A percentile compares a stretch with the other conserved stretches of the same genome.
These are phyloP conservation scores for Coniochaeta sp. DNA, from an alignment of 2,329 filamentous ascomycete genomes.

Conservation along the genomic window DNA sequence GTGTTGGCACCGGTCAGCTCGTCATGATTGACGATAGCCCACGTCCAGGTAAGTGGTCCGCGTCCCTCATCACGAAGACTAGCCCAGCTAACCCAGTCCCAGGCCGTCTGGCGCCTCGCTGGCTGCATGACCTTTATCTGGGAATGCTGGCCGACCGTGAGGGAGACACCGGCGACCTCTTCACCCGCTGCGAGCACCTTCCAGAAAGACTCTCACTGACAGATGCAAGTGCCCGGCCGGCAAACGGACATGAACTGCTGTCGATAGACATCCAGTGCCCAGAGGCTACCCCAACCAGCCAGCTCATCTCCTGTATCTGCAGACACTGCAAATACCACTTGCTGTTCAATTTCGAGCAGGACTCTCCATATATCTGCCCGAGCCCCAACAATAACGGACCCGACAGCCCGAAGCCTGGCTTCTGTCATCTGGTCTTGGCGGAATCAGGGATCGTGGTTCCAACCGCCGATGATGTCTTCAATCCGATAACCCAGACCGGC, in stretches of 20 bases:
- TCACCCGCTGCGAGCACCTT: background rate
- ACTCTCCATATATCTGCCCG: background rate
- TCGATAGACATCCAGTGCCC: background rate
- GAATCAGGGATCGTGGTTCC: background rate
- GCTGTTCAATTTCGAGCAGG: constrained; percentile 16
- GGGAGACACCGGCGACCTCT: background rate
- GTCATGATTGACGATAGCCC: background rate
- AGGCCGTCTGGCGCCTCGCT: constrained; percentile 4
- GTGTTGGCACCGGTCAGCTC: background rate
- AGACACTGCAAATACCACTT: constrained; percentile 25
- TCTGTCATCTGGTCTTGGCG: constrained; percentile 18
- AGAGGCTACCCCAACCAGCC: background rate
- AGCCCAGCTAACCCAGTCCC: background rate
- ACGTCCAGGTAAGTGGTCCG: background rate
- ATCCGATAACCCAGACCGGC: constrained; percentile 29
- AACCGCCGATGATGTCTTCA: constrained; percentile 23
- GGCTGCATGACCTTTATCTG: constrained; percentile 3
- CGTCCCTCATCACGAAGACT: background rate
- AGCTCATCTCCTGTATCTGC: constrained; percentile 20
- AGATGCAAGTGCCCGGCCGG: background rate
- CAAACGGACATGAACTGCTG: background rate
- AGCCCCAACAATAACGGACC: background rate
- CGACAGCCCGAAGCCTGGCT: background rate
- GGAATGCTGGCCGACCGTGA: background rate
- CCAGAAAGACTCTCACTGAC: background rate